phyloP scores from a whole-genome alignment of 495 filamentous ascomycete species.

The Amphirosellinia nigrospora region DNA sequence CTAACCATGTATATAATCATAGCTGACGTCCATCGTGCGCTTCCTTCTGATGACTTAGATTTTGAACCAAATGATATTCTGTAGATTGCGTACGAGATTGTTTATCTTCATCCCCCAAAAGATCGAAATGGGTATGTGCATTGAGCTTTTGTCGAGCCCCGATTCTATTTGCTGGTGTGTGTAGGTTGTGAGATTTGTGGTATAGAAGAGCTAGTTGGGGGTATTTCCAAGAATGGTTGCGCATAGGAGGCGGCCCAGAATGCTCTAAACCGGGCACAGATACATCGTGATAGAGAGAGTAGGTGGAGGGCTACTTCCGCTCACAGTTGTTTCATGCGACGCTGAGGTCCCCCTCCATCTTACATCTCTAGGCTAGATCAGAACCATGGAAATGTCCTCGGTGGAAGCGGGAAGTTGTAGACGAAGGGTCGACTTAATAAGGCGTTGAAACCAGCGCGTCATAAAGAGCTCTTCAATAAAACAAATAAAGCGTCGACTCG shows the following conservation, averaged over 20 bases:
- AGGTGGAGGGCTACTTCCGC: neutral
- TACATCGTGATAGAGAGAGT: neutral
- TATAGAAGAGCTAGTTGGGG: neutral
- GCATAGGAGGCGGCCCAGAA: neutral
- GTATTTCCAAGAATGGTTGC: neutral
- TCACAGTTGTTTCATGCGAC: neutral
- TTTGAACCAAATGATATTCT: neutral
- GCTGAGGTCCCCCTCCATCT: neutral
- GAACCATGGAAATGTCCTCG: neutral
- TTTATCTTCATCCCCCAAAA: neutral
- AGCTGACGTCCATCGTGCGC: neutral
- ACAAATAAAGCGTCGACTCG: conserved; percentile 56
- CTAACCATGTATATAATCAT: neutral
- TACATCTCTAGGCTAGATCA: neutral
- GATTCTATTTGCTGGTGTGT: neutral
- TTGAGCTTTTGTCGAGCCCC: neutral
- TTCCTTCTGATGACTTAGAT: neutral
- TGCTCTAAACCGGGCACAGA: neutral
- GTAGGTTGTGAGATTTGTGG: neutral
- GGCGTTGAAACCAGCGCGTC: neutral
- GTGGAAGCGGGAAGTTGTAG: neutral
- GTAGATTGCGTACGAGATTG: neutral
- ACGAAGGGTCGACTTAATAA: neutral
- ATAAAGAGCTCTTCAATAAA: conserved; percentile 34
- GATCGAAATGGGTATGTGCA: neutral